These are phyloP conservation scores for Thermothelomyces thermophilus DNA, from an alignment of 2,329 filamentous ascomycete species.

Conservation along the genomic window DNA sequence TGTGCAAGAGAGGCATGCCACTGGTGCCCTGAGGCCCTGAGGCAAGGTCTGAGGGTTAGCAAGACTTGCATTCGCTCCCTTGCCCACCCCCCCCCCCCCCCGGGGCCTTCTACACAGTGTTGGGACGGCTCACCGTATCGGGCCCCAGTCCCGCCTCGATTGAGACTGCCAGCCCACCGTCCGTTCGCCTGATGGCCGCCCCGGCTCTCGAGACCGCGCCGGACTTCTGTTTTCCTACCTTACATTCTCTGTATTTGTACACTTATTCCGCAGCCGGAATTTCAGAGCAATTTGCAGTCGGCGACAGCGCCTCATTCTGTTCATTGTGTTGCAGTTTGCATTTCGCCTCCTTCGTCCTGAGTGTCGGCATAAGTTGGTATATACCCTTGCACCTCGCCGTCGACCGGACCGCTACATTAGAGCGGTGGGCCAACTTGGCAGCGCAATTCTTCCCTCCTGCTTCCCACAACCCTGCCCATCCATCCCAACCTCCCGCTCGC, in stretches of 20 bases:
- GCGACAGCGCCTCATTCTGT: constrained; percentile 35
- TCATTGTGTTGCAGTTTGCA: constrained; percentile 32
- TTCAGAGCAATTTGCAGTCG: constrained; percentile 27
- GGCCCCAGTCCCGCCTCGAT: constrained; percentile 1
- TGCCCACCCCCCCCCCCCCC: too few species aligned
- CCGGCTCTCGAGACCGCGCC: background rate
- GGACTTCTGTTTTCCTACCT: constrained; percentile 18
- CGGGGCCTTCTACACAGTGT: constrained; percentile 21
- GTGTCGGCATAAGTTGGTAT: constrained; percentile 12
- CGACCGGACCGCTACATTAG: constrained; percentile 16
- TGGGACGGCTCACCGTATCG: constrained; percentile 11
- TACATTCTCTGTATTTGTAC: too few species aligned
- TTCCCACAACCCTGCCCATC: constrained; percentile 15
- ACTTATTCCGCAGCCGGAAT: constrained; percentile 30
- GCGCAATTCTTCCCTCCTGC: constrained; percentile 17
- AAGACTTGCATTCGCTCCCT: background rate
- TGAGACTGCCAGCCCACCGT: background rate
- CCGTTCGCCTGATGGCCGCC: constrained; percentile 10
- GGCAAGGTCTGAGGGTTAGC: constrained; percentile 3
- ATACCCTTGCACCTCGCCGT: constrained; percentile 1
- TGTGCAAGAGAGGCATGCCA: constrained; percentile 14
- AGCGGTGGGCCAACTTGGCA: constrained; percentile 16
- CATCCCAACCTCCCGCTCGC: constrained; percentile 10
- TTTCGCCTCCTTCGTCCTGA: constrained; percentile 21
- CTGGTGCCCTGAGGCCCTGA: constrained; percentile 3